Evolutionary conservation across 345 rosid species (phyloP).

Genomic region (Eucalyptus pauciflora): DNA sequence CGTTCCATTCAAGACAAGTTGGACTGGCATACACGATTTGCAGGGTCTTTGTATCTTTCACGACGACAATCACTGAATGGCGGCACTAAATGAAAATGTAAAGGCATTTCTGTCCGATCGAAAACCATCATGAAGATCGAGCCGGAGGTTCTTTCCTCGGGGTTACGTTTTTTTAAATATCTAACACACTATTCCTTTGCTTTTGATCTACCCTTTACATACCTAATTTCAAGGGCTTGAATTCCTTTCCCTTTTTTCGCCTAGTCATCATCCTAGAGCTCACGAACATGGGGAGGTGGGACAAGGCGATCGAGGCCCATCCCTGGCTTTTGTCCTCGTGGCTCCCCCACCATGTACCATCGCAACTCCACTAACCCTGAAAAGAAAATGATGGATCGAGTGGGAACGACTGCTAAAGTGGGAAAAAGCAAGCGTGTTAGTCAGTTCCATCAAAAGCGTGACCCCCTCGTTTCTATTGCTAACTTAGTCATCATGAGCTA

Average conservation of each 20-base stretch:
- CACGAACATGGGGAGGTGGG: background rate
- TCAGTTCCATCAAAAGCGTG: background rate
- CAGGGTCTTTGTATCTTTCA: background rate
- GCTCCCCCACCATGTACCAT: background rate
- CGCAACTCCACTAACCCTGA: background rate
- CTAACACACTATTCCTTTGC: background rate
- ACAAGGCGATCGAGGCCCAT: background rate
- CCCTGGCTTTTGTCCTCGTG: background rate
- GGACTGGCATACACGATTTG: background rate
- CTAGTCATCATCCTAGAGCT: background rate
- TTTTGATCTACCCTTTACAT: background rate
- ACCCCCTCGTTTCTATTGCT: background rate
- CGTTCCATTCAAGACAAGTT: too few relatives aligned
- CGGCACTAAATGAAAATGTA: background rate
- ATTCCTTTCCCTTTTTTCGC: background rate
- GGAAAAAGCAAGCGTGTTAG: background rate
- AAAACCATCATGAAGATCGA: background rate
- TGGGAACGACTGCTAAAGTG: background rate
- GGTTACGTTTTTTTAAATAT: background rate
- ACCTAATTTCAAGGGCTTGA: background rate
- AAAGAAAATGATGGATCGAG: background rate
- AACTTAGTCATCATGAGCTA: background rate
- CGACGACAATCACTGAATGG: background rate
- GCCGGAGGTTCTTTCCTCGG: background rate
- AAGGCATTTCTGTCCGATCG: background rate